Evolutionary conservation across 805 yeast species (phyloP), one percentile per base, ranked within the genome.

Genomic region (Blastobotrys peoriensis): DNA sequence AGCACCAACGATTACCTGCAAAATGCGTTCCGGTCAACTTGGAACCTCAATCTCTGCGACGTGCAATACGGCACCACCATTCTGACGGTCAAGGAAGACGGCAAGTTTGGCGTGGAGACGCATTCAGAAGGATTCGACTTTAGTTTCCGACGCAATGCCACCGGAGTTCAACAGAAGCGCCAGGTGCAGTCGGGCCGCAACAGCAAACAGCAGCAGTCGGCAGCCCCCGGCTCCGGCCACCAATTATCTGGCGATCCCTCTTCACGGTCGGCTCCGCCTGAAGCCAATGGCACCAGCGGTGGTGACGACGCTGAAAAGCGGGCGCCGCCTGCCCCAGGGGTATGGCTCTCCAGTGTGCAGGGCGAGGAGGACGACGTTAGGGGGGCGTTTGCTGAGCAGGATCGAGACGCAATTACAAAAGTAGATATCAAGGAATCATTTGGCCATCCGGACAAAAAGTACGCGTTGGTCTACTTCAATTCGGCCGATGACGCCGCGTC

Each of bases 31-130:
- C 81, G 79, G 56, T 79, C 80, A 55, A 70, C 81, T 46, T 84
- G 94, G 94, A 86, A 84, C 60, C 80, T 79, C 60, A 82, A 82
- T 54, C 65, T 84, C 37, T 76, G 87, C 54, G 91, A 83, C 57
- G 71, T 70, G 22, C 61, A 68, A 19, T 64, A 68, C 51, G 87
- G 83, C 4, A 60, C 64, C 40, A 65, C 79, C 43, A 62, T 67
- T 39, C 64, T 76, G 45, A 66, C 65, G 43, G 65, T 68, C 47
- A 65, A 57, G 10, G 65, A 69, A 39, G 65, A 69, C 42, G 78
- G 83, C 2, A 61, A 68, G 41, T 65, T 83, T 44, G 68, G 70
- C 35, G 69, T 79, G 59, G 78, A 77, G 43, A 68, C 78, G 36
- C 59, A 60, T 22, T 69, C 86, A 4, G 68, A 67, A 38, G 93